Evolutionary conservation across 2,329 filamentous ascomycete species (phyloP).

Genomic region (Grosmannia clavigera): DNA sequence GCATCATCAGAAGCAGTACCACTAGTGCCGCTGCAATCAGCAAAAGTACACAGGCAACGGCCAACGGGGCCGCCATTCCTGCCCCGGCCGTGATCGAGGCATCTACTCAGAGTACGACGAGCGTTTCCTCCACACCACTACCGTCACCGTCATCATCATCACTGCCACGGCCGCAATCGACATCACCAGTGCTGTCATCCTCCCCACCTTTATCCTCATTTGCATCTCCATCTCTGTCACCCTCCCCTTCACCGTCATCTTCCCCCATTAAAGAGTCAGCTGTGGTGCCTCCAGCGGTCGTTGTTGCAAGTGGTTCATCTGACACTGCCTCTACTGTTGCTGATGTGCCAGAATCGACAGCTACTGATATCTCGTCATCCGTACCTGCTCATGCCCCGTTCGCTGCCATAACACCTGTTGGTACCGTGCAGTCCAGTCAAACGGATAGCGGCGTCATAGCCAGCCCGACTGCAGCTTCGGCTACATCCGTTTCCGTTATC

Average conservation of each 20-base stretch:
- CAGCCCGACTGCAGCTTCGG: constrained; percentile 11
- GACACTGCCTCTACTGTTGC: background rate
- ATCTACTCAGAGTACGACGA: constrained; percentile 23
- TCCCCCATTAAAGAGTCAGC: background rate
- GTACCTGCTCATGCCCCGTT: background rate
- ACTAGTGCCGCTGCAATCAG: background rate
- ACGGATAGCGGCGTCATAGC: constrained; percentile 24
- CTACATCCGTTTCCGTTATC: background rate
- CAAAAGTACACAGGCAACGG: background rate
- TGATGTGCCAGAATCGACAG: constrained; percentile 5
- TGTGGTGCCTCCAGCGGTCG: background rate
- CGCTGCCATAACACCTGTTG: background rate
- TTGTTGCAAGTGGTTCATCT: background rate
- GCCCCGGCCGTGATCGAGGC: background rate
- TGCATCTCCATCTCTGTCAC: background rate
- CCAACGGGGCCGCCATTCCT: background rate
- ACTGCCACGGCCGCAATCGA: constrained; percentile 1
- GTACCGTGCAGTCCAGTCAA: constrained; percentile 18
- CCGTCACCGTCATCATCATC: constrained; percentile 4
- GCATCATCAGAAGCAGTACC: background rate
- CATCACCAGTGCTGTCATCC: background rate
- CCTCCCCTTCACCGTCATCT: background rate
- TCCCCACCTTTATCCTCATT: background rate
- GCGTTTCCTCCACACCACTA: constrained; percentile 1
- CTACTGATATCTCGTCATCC: constrained; percentile 1